Evolutionary conservation across 768 basidiomycete genomes (phyloP).

Genomic region (Tricholoma terreum): DNA sequence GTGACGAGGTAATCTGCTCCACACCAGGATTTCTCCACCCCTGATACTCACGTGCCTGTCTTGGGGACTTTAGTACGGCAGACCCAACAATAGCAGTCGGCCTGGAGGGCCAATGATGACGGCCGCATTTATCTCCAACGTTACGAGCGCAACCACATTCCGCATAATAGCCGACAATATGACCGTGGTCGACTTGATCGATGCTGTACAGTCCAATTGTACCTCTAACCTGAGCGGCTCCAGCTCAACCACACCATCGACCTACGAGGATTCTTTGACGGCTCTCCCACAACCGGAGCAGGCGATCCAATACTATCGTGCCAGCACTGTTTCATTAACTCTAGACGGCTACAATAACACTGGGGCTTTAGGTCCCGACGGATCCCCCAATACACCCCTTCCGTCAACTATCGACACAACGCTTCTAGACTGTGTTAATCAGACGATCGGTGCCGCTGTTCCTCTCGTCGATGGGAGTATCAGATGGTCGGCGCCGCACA

Average conservation of each 20-base stretch:
- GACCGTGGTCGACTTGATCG: conserved; percentile 40
- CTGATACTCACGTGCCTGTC: not conserved
- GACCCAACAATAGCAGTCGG: conserved; percentile 40
- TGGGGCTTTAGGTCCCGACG: conserved; percentile 39
- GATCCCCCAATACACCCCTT: conserved; percentile 46
- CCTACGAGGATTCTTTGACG: conserved; percentile 30
- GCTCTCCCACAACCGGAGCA: conserved; percentile 46
- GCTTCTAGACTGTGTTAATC: conserved; percentile 57
- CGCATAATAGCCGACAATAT: conserved; percentile 44
- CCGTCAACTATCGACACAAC: conserved; percentile 48
- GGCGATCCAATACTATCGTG: conserved; percentile 66
- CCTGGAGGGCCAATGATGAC: conserved; percentile 42
- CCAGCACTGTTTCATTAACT: conserved; percentile 58
- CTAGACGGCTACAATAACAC: conserved; percentile 70
- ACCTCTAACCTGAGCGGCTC: conserved; percentile 21
- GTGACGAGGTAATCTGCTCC: conserved; percentile 32
- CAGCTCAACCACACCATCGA: conserved; percentile 17
- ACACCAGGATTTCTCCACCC: not conserved
- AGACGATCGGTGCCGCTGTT: conserved; percentile 55
- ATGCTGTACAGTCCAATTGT: conserved; percentile 38
- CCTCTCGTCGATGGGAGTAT: conserved; percentile 48
- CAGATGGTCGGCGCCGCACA: conserved; percentile 14
- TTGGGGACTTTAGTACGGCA: conserved; percentile 41
- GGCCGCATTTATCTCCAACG: conserved; percentile 38
- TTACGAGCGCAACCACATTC: conserved; percentile 32